Evolutionary conservation across 805 yeast genomes (phyloP).

Genomic region (Pichia rugopelliculosa): DNA sequence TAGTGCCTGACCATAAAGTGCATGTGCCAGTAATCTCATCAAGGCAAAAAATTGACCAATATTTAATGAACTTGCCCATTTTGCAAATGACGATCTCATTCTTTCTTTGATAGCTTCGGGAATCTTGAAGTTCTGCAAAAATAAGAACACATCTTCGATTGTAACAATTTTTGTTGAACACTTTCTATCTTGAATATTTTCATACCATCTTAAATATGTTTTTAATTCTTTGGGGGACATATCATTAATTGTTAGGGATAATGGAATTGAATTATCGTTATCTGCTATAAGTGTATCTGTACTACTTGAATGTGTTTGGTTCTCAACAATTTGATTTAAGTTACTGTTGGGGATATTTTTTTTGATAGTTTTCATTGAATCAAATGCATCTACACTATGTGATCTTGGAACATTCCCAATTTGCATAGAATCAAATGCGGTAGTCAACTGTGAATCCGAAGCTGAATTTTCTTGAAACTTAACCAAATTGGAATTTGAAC

Average conservation of each 20-base stretch:
- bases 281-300: slow-evolving; percentile 20
- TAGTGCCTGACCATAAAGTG: slow-evolving; percentile 44
- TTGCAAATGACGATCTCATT: slow-evolving; percentile 44
- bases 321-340: neutral
- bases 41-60: slow-evolving; percentile 90
- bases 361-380: neutral
- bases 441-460: neutral
- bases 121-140: slow-evolving; percentile 71
- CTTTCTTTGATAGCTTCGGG: slow-evolving; percentile 39
- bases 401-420: neutral
- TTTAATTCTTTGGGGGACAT: slow-evolving; percentile 71
- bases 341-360: neutral
- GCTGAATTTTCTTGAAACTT: neutral
- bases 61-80: slow-evolving; percentile 57
- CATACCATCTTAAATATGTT: slow-evolving; percentile 91
- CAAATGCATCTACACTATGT: slow-evolving; percentile 11
- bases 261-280: slow-evolving; percentile 43
- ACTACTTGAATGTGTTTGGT: slow-evolving; percentile 18
- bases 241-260: slow-evolving; percentile 59
- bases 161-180: slow-evolving; percentile 52
- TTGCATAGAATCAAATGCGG: neutral
- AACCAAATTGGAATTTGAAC: neutral
- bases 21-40: slow-evolving; percentile 69
- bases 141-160: slow-evolving; percentile 69
- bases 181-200: slow-evolving; percentile 69